Evolutionary conservation across 352 stramenopile genomes (phyloP), one percentile per base, ranked within the genome.

Genomic region (Phytophthora rubi): DNA sequence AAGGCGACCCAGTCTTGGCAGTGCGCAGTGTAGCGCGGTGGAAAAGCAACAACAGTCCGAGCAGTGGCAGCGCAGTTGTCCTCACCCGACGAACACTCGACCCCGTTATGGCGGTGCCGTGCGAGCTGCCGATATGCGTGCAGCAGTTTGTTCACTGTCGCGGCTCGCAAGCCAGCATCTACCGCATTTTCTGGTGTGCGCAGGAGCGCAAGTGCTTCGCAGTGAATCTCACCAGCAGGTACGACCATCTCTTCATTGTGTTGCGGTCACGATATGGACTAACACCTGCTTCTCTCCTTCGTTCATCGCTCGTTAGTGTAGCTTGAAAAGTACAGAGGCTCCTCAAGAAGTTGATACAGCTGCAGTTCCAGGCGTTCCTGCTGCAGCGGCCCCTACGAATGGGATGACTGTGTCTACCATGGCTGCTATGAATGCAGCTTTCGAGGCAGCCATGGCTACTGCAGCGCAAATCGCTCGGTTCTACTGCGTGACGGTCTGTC

Each of bases 201-300:
- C 68, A 75, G 1, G 79, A 83, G 42, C 76, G 77, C 47, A 82
- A 92, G 6, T 84, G 85, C 53, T 93, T 84, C 45, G 88, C 78
- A 0, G 75, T 94, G 42, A 93, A 95, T 55, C 76, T 94, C 28
- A 79, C 86, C 23, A 94, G 85, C 71, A 83, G 86, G 86, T 94
- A 77, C 37, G 48, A 45, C 39, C 18, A 16, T 18, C 3, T 28
- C 9, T 18, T 35, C n/a, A 32, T 4, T 47, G 4, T 51, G 42
- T 35, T 18, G 3, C 21, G 45, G 9, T 21, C 15, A 15, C 48
- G 6, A 13, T n/a, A 35, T 39, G 30, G 18, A 37, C 53, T 55
- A 68, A 59, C 44, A 7, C 42, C 12, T 26, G 68, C 53, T 37
- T 23, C 16, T 15, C 15, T 55, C n/a, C 57, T 16, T 71, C 32